Base-by-base conservation (phyloP, 441 rosid genomes). In the Jatropha multifida region DNA sequence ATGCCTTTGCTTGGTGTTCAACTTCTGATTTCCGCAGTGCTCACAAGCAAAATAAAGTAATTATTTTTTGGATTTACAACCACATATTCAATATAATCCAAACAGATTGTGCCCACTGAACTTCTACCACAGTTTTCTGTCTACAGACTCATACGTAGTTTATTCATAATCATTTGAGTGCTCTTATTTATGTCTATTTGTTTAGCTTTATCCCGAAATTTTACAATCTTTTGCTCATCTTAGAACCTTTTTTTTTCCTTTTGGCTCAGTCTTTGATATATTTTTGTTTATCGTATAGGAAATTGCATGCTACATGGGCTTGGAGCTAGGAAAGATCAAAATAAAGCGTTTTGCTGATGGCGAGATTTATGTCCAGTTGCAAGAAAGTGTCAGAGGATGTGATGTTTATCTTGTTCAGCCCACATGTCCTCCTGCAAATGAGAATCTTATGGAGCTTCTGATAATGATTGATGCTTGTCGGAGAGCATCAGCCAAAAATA, bases 301-400 rank as follows among this genome's bases (percentile, higher is more conserved):
- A 84, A 87, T 93, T 52, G 93, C 98, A 1, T 84, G 95, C 82
- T 93, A 89, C 79, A 90, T 95, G 99, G 99, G 99, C 58, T 71
- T 95, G 83, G 94, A 92, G 77, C 97, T 93, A 37, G 98, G 97
- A 60, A 90, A 93, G 83, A 87, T 93, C 69, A 88, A 92, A 85
- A 93, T 93, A 54, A 95, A 93, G 73, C 87, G 98, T 5, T 95
- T 93, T 82, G 97, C 98, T 61, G 99, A 95, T 83, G 98, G 97
- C 7, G 99, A 95, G 83, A 93, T 95, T 52, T 92, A 95, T 79
- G 98, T 95, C 74, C 97, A 95, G 79, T 83, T 93, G 67, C 94
- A 95, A 88, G 98, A 95, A 82, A 95, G 99, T 81, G 99, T 95
- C 4, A 90, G 99, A 73, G 98, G 98, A 62, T 95, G 98, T 32